Percentiles rank a stretch among this genome's conserved stretches.
phyloP scores from a whole-genome alignment of 2,329 filamentous ascomycete genomes.

The Clonostachys byssicola region DNA sequence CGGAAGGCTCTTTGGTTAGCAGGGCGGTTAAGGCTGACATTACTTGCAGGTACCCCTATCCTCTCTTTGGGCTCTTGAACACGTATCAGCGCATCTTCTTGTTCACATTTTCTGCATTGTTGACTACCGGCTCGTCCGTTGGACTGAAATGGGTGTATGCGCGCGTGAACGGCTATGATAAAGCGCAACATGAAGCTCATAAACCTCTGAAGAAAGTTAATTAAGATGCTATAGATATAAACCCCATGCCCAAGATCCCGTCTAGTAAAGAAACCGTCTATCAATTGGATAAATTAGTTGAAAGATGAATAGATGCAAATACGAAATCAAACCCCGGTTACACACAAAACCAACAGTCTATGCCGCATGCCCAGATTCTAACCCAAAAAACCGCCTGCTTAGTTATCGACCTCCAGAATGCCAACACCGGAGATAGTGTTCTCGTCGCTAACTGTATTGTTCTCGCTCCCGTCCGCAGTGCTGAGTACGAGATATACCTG shows the following conservation, averaged over 20 bases:
- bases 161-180: constrained; percentile 55
- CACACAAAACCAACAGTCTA: neutral
- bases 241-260: neutral
- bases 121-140: constrained; percentile 70
- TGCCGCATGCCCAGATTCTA: no score
- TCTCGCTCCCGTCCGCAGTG: no score
- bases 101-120: constrained; percentile 63
- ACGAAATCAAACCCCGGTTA: neutral
- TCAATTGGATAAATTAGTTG: neutral
- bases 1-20: neutral
- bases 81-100: constrained; percentile 63
- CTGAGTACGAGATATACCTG: no score
- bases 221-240: constrained; percentile 10
- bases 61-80: constrained; percentile 68
- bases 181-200: constrained; percentile 18
- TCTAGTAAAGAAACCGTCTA: neutral
- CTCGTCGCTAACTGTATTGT: no score
- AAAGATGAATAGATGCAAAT: neutral
- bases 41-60: constrained; percentile 71
- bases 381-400: no score
- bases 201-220: constrained; percentile 20
- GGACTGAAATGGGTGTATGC: constrained; percentile 68
- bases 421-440: no score
- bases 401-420: no score
- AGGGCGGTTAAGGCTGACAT: neutral